These are phyloP conservation scores for Talaromyces sp. DNA, from an alignment of 2,329 filamentous ascomycete genomes.

Conservation along the genomic window DNA sequence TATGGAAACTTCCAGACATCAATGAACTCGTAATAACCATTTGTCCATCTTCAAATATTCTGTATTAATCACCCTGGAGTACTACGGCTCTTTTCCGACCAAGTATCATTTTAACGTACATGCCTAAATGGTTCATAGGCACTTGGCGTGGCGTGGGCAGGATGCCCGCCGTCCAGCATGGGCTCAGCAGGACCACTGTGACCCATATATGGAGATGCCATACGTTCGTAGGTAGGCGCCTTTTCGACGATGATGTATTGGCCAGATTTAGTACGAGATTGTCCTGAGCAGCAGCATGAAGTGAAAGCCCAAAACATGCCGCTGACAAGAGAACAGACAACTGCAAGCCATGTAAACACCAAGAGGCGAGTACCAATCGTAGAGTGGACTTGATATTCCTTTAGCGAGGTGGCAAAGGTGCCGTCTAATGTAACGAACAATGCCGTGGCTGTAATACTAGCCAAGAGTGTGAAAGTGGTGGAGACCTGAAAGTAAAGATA, in stretches of 20 bases:
- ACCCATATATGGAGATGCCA: slow-evolving; percentile 35
- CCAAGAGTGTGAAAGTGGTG: slow-evolving; percentile 58
- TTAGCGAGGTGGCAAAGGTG: slow-evolving; percentile 63
- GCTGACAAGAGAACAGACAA: slow-evolving; percentile 70
- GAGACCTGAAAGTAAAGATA: slow-evolving; percentile 36
- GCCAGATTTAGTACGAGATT: slow-evolving; percentile 42
- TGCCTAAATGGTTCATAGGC: slow-evolving; percentile 11
- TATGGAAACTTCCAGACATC: background rate
- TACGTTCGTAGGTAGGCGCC: slow-evolving; percentile 59
- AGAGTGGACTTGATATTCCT: slow-evolving; percentile 67
- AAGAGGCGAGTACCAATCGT: slow-evolving; percentile 68
- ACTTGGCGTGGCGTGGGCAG: slow-evolving; percentile 16
- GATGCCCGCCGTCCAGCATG: slow-evolving; percentile 15
- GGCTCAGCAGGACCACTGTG: background rate
- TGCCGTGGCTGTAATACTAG: slow-evolving; percentile 70
- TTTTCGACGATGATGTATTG: slow-evolving; percentile 50
- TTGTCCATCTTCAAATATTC: background rate
- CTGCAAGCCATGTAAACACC: slow-evolving; percentile 71
- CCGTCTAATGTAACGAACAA: slow-evolving; percentile 68
- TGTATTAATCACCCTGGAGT: background rate
- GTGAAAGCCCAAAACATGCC: slow-evolving; percentile 88
- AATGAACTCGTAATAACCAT: background rate
- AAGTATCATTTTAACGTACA: background rate
- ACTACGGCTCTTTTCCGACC: background rate
- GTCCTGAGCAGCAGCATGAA: slow-evolving; percentile 84